phyloP scores from a whole-genome alignment of 1,284 basidiomycete species.

The Melampsora larici-populina region DNA sequence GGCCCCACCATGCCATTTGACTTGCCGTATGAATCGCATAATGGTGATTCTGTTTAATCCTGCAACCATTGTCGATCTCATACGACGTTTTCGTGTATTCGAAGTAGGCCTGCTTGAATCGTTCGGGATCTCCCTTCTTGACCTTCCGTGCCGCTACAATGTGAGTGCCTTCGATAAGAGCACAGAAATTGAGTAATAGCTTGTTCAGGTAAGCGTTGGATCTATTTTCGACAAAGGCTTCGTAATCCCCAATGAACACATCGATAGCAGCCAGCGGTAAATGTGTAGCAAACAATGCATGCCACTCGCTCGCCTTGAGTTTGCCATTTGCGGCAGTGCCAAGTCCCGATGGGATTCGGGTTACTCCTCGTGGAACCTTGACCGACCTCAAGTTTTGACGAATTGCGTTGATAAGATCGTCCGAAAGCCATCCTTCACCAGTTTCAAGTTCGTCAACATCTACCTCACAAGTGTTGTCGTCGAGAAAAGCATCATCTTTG shows the following conservation, averaged over 20 bases:
- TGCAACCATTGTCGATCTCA: not conserved
- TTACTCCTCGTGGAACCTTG: constrained; percentile 6
- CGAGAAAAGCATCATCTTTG: not conserved
- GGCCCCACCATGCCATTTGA: constrained; percentile 3
- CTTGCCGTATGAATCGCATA: constrained; percentile 2
- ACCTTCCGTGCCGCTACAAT: not conserved
- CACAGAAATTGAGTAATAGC: constrained; percentile 1
- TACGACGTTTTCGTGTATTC: not conserved
- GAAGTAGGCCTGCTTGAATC: not conserved
- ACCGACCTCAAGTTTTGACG: not conserved
- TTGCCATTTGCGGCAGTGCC: constrained; percentile 22
- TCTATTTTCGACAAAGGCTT: no score
- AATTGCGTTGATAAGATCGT: not conserved
- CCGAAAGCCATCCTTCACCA: not conserved
- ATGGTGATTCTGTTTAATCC: constrained; percentile 16
- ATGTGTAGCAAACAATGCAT: constrained; percentile 12
- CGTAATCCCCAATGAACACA: not conserved
- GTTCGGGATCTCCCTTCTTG: not conserved
- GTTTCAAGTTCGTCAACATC: not conserved
- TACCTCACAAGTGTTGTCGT: not conserved
- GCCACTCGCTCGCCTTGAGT: constrained; percentile 23
- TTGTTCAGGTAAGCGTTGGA: not conserved
- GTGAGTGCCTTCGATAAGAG: constrained; percentile 7
- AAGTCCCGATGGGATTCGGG: constrained; percentile 7
- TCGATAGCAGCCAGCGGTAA: not conserved